Conservation (phyloP, 2,329 filamentous ascomycete genomes). For the Pezicula radicicola region DNA sequence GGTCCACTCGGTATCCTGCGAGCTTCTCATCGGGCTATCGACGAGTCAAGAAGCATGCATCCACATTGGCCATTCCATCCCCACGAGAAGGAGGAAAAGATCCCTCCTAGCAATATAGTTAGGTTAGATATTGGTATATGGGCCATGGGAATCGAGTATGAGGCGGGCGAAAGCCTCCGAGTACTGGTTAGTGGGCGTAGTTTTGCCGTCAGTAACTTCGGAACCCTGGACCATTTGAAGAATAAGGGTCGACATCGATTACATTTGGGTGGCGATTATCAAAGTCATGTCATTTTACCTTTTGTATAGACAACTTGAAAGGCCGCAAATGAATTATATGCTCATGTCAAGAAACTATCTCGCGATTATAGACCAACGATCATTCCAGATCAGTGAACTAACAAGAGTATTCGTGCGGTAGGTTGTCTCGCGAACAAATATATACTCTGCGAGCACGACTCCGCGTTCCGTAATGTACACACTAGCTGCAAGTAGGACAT, state of each 20-base stretch:
- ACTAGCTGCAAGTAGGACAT: no score
- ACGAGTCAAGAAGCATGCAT: not conserved
- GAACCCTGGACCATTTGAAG: not conserved
- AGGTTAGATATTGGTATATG: constrained; percentile 13
- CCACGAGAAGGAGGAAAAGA: constrained; percentile 6
- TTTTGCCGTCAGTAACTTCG: not conserved
- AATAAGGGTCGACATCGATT: not conserved
- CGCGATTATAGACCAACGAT: no score
- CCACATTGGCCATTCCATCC: constrained; percentile 6
- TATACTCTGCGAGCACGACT: no score
- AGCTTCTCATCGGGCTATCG: constrained; percentile 9
- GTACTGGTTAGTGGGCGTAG: not conserved
- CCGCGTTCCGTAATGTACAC: no score
- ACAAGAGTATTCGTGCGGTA: no score
- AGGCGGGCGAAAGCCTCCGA: constrained; percentile 7
- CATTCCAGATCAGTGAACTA: no score
- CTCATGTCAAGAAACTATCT: no score
- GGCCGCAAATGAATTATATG: no score
- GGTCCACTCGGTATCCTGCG: constrained; percentile 10
- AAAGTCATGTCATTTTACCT: not conserved
- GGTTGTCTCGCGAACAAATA: no score
- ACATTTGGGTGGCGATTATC: not conserved
- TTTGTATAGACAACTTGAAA: not conserved
- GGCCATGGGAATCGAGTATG: constrained; percentile 13
- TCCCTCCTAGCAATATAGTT: constrained; percentile 10